Percentiles rank a stretch among this genome's conserved stretches.
These are phyloP conservation scores for Saksenaea vasiformis DNA, from an alignment of 371 early-diverging fungal genomes.

Conservation along the genomic window DNA sequence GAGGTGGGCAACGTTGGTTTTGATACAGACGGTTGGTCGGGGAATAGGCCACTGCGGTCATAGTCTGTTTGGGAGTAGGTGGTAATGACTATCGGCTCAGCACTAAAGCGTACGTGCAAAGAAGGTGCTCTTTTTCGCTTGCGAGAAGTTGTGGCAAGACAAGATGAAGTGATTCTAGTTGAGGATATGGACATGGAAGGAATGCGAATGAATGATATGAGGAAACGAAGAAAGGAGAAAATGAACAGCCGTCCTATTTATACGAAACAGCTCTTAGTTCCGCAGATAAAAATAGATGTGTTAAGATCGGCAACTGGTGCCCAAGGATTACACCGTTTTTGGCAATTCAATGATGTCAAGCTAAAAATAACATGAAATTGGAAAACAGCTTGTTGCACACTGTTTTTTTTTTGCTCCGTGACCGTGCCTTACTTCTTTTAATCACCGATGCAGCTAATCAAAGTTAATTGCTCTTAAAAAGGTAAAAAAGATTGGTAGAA, in stretches of 20 bases:
- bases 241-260: background rate
- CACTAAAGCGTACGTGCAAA: constrained; percentile 38
- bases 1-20: background rate
- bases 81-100: constrained; percentile 32
- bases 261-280: background rate
- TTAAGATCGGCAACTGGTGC: constrained; percentile 5
- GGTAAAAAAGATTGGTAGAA: too few species aligned
- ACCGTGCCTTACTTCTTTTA: background rate
- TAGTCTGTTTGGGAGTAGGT: constrained; percentile 50
- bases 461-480: too few species aligned
- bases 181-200: background rate
- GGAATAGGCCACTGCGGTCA: constrained; percentile 42
- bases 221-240: background rate
- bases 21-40: constrained; percentile 9
- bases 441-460: too few species aligned
- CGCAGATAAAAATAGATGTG: constrained; percentile 1
- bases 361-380: constrained; percentile 4
- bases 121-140: constrained; percentile 18
- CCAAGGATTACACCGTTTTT: background rate
- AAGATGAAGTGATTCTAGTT: background rate
- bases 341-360: background rate
- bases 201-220: background rate
- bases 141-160: background rate
- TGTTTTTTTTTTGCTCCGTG: background rate
- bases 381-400: background rate